Conservation (phyloP, 352 stramenopile genomes). For the Phytophthora colocasiae region DNA sequence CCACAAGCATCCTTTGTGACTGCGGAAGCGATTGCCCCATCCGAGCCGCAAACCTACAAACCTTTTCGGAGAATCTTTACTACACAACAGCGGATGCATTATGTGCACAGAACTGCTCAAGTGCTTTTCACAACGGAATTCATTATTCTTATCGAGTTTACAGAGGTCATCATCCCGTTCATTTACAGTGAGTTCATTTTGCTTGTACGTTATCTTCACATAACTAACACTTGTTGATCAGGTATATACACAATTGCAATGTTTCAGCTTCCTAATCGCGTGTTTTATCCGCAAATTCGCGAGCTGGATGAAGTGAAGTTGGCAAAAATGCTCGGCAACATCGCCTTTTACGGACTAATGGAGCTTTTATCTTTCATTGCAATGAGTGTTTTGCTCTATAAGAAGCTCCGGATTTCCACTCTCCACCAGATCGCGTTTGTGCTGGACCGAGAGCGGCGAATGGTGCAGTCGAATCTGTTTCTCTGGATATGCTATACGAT, state of each 20-base stretch:
- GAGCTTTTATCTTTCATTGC: slow-evolving; percentile 38
- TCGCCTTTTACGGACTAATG: slow-evolving; percentile 36
- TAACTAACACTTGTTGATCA: slow-evolving; percentile 12
- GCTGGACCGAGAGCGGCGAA: slow-evolving; percentile 38
- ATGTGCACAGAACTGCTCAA: slow-evolving; percentile 23
- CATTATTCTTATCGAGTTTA: slow-evolving; percentile 43
- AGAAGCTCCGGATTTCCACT: slow-evolving; percentile 29
- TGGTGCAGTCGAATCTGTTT: slow-evolving; percentile 54
- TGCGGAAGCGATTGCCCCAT: not conserved
- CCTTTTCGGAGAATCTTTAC: slow-evolving; percentile 5
- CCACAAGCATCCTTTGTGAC: slow-evolving; percentile 7
- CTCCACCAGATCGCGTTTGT: slow-evolving; percentile 50
- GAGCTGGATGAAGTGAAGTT: slow-evolving; percentile 18
- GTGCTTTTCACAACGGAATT: slow-evolving; percentile 45
- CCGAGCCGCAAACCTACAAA: not conserved
- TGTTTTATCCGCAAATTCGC: slow-evolving; percentile 43
- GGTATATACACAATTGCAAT: slow-evolving; percentile 37
- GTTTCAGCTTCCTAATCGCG: slow-evolving; percentile 43
- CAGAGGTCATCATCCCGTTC: slow-evolving; percentile 44
- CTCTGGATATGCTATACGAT: slow-evolving; percentile 53
- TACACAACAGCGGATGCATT: slow-evolving; percentile 16
- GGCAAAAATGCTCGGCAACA: slow-evolving; percentile 33
- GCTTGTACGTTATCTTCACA: not conserved
- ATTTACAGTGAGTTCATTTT: slow-evolving; percentile 39
- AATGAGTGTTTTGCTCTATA: slow-evolving; percentile 28